Base-by-base conservation (phyloP, 192 early-diverging fungal species). In the Cetraspora pellucida region DNA sequence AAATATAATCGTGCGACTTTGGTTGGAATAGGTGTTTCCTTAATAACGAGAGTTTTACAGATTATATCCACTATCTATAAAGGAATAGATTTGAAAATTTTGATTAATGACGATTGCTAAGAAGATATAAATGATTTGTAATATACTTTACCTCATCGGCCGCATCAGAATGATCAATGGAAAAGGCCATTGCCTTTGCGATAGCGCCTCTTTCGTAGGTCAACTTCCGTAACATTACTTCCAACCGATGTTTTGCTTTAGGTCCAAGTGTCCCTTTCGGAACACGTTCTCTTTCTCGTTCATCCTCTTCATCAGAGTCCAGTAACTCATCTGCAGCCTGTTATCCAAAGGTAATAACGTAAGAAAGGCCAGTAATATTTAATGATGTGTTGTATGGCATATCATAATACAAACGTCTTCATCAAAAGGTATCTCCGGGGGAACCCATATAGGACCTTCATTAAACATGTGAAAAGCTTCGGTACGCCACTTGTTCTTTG, bases 401-500 rank as follows among this genome's bases (percentile, higher is more conserved):
- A 28, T 59, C 78, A 30, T 47, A 21, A 21, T 63, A 75, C 76
- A 66, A 78, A 90, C 89, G 27, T 90, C 83, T 55, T 93, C 92
- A 21, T 91, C 83, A 75, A 91, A 91, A 3, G 88, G 84, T 44
- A 91, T 82, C 45, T 87, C 81, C 2, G 95, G 95, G n/a, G 96
- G 95, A 23, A 92, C 84, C 95, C 96, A 97, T 49, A 90, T 77
- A 8, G 92, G 87, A 1, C 93, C 95, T 30, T 86, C 88, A 71
- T 93, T 90, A 67, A 92, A 91, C 95, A 98, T 97, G 10, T 89
- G 85, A 81, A 98, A 98, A 37, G 95, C 88, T 54, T 92, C 86
- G 16, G 85, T 84, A 43, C 83, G 86, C 96, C 95, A 97, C 13
- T 83, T 82, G 30, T 77, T 77, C 71, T 84, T 89, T 2, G 89